Percentiles rank a stretch among this genome's conserved stretches.
These are phyloP conservation scores for Aspergillus proliferans DNA, from an alignment of 2,329 filamentous ascomycete genomes.

Conservation along the genomic window DNA sequence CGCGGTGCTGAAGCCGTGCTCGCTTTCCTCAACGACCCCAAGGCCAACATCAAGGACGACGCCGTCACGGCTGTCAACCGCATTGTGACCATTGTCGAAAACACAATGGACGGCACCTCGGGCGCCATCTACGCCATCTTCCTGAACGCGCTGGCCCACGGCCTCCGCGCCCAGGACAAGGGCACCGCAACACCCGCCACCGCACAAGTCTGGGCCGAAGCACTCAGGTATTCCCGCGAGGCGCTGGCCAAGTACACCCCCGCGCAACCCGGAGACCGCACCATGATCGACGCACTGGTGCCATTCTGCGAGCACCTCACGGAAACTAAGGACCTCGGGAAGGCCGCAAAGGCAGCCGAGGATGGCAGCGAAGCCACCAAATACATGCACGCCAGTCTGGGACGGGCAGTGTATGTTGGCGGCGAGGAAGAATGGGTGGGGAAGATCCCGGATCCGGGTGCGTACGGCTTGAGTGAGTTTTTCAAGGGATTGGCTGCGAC, in stretches of 20 bases:
- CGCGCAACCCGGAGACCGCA: slow-evolving; percentile 81
- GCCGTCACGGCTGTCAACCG: slow-evolving; percentile 54
- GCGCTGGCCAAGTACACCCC: slow-evolving; percentile 79
- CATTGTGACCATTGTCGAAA: slow-evolving; percentile 60
- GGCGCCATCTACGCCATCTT: slow-evolving; percentile 83
- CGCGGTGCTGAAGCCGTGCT: slow-evolving; percentile 68
- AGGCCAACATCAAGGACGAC: slow-evolving; percentile 48
- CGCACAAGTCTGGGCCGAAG: slow-evolving; percentile 55
- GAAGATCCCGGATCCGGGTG: slow-evolving; percentile 68
- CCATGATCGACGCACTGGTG: slow-evolving; percentile 79
- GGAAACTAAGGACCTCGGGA: slow-evolving; percentile 58
- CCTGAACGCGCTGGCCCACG: slow-evolving; percentile 73
- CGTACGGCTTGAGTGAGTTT: slow-evolving; percentile 76
- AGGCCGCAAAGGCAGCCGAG: slow-evolving; percentile 69
- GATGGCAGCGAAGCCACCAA: slow-evolving; percentile 77
- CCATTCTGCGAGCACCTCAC: slow-evolving; percentile 74
- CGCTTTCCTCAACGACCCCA: slow-evolving; percentile 34
- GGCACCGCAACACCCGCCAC: slow-evolving; percentile 41
- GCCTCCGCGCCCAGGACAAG: slow-evolving; percentile 51
- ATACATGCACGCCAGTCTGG: slow-evolving; percentile 84
- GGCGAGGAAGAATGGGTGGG: slow-evolving; percentile 58
- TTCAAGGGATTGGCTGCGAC: slow-evolving; percentile 67
- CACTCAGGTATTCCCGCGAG: slow-evolving; percentile 64
- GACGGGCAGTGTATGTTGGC: slow-evolving; percentile 75
- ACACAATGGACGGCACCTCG: slow-evolving; percentile 67